Percentiles rank a stretch among this genome's conserved stretches.
phyloP scores from a whole-genome alignment of 2,329 filamentous ascomycete genomes.

The Diaporthe batatas region DNA sequence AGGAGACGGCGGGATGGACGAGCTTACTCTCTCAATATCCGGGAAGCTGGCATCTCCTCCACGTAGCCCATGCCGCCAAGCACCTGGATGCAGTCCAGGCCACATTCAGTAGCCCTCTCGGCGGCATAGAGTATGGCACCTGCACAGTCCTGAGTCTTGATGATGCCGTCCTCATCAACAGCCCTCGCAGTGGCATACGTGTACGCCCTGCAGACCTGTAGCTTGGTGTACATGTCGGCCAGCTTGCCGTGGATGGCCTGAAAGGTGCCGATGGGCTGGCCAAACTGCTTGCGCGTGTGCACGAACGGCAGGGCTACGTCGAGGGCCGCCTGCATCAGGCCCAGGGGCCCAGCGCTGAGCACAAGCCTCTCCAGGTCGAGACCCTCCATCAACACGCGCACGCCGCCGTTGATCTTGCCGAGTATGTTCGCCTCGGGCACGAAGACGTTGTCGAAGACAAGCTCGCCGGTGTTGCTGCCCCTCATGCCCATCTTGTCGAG shows the following conservation, averaged over 20 bases:
- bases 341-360: constrained; percentile 88
- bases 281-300: constrained; percentile 91
- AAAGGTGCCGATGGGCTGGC: constrained; percentile 86
- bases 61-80: constrained; percentile 96
- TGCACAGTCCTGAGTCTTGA: constrained; percentile 92
- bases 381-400: constrained; percentile 94
- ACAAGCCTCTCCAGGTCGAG: constrained; percentile 95
- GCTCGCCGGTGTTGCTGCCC: constrained; percentile 94
- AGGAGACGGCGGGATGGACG: neutral
- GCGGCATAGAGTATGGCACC: constrained; percentile 94
- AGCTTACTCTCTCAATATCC: constrained; percentile 78
- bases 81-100: constrained; percentile 90
- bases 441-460: constrained; percentile 91
- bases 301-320: constrained; percentile 90
- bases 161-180: constrained; percentile 80
- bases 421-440: constrained; percentile 87
- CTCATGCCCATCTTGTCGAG: constrained; percentile 99
- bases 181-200: constrained; percentile 85
- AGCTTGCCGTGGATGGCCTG: constrained; percentile 94
- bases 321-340: constrained; percentile 92
- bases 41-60: constrained; percentile 92
- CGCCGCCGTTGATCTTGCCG: constrained; percentile 83
- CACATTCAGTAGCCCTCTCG: constrained; percentile 88
- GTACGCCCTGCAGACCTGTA: constrained; percentile 86
- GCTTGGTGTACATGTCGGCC: constrained; percentile 97